Evolutionary conservation across 306 rosid species (phyloP).

Genomic region (Acacia melanoxylon): DNA sequence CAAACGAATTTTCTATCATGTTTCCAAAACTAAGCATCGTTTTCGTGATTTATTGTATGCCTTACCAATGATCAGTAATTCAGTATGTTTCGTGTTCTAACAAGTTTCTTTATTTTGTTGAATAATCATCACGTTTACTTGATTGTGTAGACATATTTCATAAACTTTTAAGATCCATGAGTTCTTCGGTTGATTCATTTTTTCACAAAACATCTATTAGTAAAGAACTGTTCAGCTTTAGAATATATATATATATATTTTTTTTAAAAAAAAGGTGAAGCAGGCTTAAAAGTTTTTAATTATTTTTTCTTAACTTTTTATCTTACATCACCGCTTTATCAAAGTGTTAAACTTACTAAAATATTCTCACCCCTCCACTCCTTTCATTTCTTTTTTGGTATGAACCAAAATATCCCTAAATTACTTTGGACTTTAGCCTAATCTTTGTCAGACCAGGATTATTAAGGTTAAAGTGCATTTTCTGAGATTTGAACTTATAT

Average conservation of each 20-base stretch:
- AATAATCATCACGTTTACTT: not conserved
- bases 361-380: not conserved
- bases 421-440: no score
- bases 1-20: not conserved
- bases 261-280: no score
- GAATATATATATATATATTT: no score
- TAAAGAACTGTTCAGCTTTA: not conserved
- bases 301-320: no score
- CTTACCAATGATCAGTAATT: not conserved
- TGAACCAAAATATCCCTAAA: no score
- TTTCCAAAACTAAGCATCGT: not conserved
- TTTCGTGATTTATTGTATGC: not conserved
- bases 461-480: no score
- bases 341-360: not conserved
- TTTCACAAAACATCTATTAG: no score
- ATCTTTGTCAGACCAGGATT: no score
- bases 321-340: not conserved
- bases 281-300: no score
- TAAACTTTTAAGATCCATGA: no score
- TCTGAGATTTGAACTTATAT: no score
- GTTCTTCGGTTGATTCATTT: not conserved
- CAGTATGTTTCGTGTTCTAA: not conserved
- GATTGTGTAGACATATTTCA: not conserved
- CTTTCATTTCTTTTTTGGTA: no score
- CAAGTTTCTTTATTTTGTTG: not conserved